Evolutionary conservation across 2,329 filamentous ascomycete species (phyloP), one percentile per base, ranked within the genome.

Genomic region (Ilyonectria mors-panacis): DNA sequence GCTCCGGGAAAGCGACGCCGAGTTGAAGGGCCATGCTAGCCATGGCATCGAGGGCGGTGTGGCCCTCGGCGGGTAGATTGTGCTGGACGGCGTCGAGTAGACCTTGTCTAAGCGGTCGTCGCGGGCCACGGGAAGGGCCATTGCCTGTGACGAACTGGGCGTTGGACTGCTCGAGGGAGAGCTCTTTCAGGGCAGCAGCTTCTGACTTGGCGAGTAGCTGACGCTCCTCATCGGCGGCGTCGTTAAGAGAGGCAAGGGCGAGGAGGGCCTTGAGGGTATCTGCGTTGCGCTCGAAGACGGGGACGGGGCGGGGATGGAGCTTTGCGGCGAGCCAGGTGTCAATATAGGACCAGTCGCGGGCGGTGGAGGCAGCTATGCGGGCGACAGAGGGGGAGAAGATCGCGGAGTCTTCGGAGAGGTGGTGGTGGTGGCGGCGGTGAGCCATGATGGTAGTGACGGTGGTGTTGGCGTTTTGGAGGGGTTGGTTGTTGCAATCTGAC

Each of bases 301-400:
- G 94, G 0, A 91, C 83, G 0, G 86, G 78, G 51, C 87, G 88
- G 33, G 88, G 87, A 50, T 86, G 85, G 73, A 93, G 93, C 76
- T 93, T 93, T 66, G 88, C 86, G 51, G 86, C 85, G 12, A 98
- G 89, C 95, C 95, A 98, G 74, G 85, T 85, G 81, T 97, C 94
- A 73, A 98, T 88, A 72, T 93, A 94, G 62, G 91, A 91, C 95
- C 95, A 98, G 81, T 98, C 95, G 78, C 95, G 95, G 53, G 94
- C 93, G 69, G 93, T 91, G 13, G 93, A 92, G 69, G 93, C 92
- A 72, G 94, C 93, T 67, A 93, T 91, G 66, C 94, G 92, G 59
- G 90, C 89, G 35, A 91, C 83, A 0, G 89, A 91, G 13, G 90
- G 90, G 4, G 90, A 92, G 81, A 92, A 92, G 63, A 92, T 90